phyloP scores from a whole-genome alignment of 2,329 filamentous ascomycete species.

The Apiospora phragmitis region DNA sequence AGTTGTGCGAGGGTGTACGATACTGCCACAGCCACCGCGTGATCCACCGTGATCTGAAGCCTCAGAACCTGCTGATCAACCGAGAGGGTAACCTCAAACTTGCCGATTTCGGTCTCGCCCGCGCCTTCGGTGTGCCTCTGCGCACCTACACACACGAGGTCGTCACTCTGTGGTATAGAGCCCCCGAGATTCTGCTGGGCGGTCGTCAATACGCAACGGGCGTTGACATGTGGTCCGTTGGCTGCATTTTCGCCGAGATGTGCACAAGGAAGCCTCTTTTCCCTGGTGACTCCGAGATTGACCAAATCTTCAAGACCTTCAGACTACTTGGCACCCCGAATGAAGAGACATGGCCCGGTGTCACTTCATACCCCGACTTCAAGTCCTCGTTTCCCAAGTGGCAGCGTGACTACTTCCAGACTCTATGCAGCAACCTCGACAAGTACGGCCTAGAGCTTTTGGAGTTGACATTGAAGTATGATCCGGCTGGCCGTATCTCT shows the following conservation, averaged over 20 bases:
- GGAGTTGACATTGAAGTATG: slow-evolving; percentile 76
- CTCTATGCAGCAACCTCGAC: slow-evolving; percentile 73
- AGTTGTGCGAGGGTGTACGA: slow-evolving; percentile 79
- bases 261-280: slow-evolving; percentile 91
- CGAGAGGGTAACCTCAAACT: slow-evolving; percentile 86
- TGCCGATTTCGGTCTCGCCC: slow-evolving; percentile 85
- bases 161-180: slow-evolving; percentile 90
- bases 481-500: slow-evolving; percentile 82
- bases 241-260: slow-evolving; percentile 96
- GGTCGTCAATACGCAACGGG: slow-evolving; percentile 91
- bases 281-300: slow-evolving; percentile 89
- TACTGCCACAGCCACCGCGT: slow-evolving; percentile 91
- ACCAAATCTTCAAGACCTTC: slow-evolving; percentile 95
- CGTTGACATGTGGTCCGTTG: slow-evolving; percentile 94
- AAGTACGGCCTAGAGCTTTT: slow-evolving; percentile 68
- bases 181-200: slow-evolving; percentile 86
- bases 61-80: slow-evolving; percentile 86
- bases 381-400: slow-evolving; percentile 92
- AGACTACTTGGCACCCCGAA: slow-evolving; percentile 79
- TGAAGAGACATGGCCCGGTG: slow-evolving; percentile 82
- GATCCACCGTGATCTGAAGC: slow-evolving; percentile 85
- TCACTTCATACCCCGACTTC: slow-evolving; percentile 93
- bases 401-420: slow-evolving; percentile 66
- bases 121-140: slow-evolving; percentile 87
- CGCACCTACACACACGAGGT: slow-evolving; percentile 95